A percentile compares a stretch with the other conserved stretches of the same genome.
These are phyloP conservation scores for Turnera subulata DNA, from an alignment of 345 rosid species.

Conservation along the genomic window DNA sequence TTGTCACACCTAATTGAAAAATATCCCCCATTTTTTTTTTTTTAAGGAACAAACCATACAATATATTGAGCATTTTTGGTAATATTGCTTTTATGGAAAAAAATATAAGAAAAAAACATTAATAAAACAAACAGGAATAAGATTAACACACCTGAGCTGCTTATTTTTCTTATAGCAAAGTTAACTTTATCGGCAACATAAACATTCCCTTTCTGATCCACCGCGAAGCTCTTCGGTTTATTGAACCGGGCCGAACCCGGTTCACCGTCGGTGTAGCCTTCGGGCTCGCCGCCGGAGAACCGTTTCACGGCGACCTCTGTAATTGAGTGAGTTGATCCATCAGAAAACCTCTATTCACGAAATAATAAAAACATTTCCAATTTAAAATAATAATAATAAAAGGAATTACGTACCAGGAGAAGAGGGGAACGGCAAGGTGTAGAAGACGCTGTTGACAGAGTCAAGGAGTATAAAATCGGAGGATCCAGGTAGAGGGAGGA, in stretches of 20 bases:
- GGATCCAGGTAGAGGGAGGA: constrained; percentile 42
- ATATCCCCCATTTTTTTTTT: neutral
- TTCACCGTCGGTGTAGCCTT: constrained; percentile 46
- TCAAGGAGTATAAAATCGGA: constrained; percentile 54
- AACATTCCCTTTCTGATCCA: constrained; percentile 58
- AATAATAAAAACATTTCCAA: neutral
- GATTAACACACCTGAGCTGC: constrained; percentile 37
- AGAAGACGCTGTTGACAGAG: constrained; percentile 36
- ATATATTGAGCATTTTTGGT: too few species aligned
- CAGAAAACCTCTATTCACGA: neutral
- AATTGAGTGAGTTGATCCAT: neutral
- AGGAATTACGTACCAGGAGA: constrained; percentile 35
- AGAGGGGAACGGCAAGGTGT: constrained; percentile 45
- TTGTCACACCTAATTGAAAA: constrained; percentile 41
- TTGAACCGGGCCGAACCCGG: constrained; percentile 42
- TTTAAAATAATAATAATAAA: neutral
- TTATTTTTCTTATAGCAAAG: constrained; percentile 56
- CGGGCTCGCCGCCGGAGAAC: constrained; percentile 40
- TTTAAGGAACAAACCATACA: too few species aligned
- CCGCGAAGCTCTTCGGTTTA: constrained; percentile 45
- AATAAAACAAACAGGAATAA: neutral
- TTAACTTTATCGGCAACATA: constrained; percentile 65
- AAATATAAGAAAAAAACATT: neutral
- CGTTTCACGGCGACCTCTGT: constrained; percentile 43
- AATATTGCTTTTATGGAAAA: too few species aligned